Base-by-base conservation (phyloP, 2,329 filamentous ascomycete genomes). In the Verticillium longisporum region DNA sequence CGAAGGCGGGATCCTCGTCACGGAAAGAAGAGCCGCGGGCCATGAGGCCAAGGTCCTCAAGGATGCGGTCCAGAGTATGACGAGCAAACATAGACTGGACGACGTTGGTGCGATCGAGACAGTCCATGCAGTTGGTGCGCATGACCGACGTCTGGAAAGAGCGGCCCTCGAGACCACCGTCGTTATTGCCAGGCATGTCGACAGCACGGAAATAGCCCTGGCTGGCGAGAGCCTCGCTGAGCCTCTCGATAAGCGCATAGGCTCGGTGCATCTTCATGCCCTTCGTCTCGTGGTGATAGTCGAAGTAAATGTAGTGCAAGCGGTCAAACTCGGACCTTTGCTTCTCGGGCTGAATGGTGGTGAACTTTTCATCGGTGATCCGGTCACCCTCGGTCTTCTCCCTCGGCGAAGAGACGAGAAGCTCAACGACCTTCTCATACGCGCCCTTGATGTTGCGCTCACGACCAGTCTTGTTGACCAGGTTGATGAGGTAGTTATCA, bases 81-180 rank as follows among this genome's bases (percentile, higher is more conserved):
- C 94, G 89, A 10, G 91, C 95, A 62, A 99, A 85, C 90, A 98
- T 97, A 74, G 92, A 96, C 77, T 99, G 95, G 3, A 99, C 92
- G 7, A 99, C 93, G 69, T 99, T 99, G 59, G 95, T 99, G 59
- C 95, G 90, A 75, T 99, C 95, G 14, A 99, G 84, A 67, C 96
- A 99, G 76, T 99, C 95, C 95, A 99, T 99, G 78, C 95, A 99
- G 74, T 99, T 99, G 45, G 95, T 97, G 60, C 95, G 88, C 65
- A 99, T 93, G 15, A 98, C 93, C 63, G 91, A 92, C 1, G 87
- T 91, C 80, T 99, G 95, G 65, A 86, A 83, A 64, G 85, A 88
- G 65, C 92, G 88, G 37, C 92, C 85, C 68, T 98, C 94, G 13
- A 97, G 82, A 18, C 85, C 86, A 34, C 89, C 90, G 62, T 87